These are phyloP conservation scores for Botrytis sinoallii DNA, from an alignment of 2,329 filamentous ascomycete species.

Conservation along the genomic window DNA sequence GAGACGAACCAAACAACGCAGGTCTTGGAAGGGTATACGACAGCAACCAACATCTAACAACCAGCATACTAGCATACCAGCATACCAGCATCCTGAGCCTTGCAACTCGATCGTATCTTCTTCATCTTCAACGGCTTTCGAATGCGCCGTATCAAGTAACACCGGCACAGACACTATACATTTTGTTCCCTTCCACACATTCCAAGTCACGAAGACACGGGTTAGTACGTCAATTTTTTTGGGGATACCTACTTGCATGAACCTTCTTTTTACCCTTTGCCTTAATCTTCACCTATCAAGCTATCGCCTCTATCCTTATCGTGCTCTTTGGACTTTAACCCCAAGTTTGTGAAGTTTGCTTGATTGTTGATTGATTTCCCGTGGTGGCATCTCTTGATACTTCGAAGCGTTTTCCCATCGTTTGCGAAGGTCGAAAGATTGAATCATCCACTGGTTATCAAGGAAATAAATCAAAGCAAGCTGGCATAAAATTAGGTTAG, in stretches of 20 bases:
- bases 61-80: background rate
- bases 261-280: background rate
- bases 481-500: background rate
- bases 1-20: background rate
- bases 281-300: background rate
- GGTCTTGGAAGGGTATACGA: constrained; percentile 9
- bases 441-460: background rate
- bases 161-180: background rate
- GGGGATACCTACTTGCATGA: constrained; percentile 16
- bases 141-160: background rate
- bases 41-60: constrained; percentile 6
- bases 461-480: background rate
- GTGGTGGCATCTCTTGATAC: background rate
- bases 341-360: background rate
- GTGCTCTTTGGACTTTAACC: background rate
- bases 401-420: background rate
- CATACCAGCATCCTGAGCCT: background rate
- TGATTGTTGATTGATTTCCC: background rate
- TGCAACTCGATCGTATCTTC: constrained; percentile 5
- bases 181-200: background rate
- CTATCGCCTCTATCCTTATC: background rate
- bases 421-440: background rate
- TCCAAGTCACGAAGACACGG: constrained; percentile 15
- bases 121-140: constrained; percentile 13
- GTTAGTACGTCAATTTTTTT: constrained; percentile 13